A percentile compares a stretch with the other conserved stretches of the same genome.
Evolutionary conservation across 2,329 filamentous ascomycete species (phyloP).

Genomic region (Ramularia endophylla): DNA sequence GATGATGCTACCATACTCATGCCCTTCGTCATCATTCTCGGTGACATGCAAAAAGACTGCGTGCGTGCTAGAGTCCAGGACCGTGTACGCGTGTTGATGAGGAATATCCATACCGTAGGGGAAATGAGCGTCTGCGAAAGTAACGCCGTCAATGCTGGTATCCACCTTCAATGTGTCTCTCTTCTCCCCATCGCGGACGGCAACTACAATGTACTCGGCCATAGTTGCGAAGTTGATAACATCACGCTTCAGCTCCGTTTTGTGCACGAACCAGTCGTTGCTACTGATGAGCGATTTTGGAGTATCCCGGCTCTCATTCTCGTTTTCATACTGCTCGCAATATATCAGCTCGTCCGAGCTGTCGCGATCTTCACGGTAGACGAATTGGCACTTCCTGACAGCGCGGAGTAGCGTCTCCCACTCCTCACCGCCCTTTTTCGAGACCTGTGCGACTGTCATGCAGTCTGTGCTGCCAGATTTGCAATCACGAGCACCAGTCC

Average conservation of each 20-base stretch:
- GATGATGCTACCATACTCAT: slow-evolving; percentile 77
- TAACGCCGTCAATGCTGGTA: slow-evolving; percentile 76
- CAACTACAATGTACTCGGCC: slow-evolving; percentile 93
- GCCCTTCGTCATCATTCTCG: slow-evolving; percentile 58
- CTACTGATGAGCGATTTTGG: slow-evolving; percentile 68
- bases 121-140: slow-evolving; percentile 78
- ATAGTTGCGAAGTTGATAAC: slow-evolving; percentile 87
- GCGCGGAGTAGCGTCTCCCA: slow-evolving; percentile 73
- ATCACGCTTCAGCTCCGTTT: slow-evolving; percentile 58
- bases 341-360: slow-evolving; percentile 59
- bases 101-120: slow-evolving; percentile 76
- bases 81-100: slow-evolving; percentile 79
- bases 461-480: slow-evolving; percentile 53
- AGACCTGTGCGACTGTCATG: slow-evolving; percentile 68
- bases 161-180: slow-evolving; percentile 64
- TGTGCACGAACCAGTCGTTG: slow-evolving; percentile 69
- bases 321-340: slow-evolving; percentile 58
- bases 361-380: slow-evolving; percentile 55
- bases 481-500: slow-evolving; percentile 70
- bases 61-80: slow-evolving; percentile 90
- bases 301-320: slow-evolving; percentile 49
- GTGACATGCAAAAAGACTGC: slow-evolving; percentile 92
- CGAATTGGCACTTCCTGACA: slow-evolving; percentile 81
- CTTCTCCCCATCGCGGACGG: slow-evolving; percentile 60
- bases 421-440: slow-evolving; percentile 66